Evolutionary conservation across 345 rosid genomes (phyloP).

Genomic region (Capsella bursapastoris): DNA sequence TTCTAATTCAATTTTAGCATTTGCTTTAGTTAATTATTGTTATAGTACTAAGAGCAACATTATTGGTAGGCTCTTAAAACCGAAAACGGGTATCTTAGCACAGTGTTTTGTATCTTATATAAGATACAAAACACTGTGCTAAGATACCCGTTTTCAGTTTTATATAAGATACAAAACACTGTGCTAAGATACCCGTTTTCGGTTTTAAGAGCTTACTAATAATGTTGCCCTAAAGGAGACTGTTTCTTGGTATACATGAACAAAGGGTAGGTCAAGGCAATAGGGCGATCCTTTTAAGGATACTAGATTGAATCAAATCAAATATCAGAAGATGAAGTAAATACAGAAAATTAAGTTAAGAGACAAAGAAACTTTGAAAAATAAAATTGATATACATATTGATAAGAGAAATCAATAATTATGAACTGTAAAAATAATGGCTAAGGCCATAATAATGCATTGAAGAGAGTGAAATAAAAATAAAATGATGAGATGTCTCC

Average conservation of each 20-base stretch:
- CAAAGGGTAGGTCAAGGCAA: slow-evolving; percentile 42
- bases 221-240: too few species aligned
- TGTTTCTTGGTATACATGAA: slow-evolving; percentile 58
- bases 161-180: too few species aligned
- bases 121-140: too few species aligned
- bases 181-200: too few species aligned
- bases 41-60: too few species aligned
- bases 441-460: slow-evolving; percentile 49
- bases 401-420: slow-evolving; percentile 20
- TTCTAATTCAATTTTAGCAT: neutral
- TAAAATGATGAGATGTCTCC: slow-evolving; percentile 61
- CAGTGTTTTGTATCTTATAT: too few species aligned
- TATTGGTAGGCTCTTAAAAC: too few species aligned
- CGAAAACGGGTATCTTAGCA: too few species aligned
- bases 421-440: slow-evolving; percentile 41
- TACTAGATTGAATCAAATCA: slow-evolving; percentile 47
- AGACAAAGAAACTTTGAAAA: neutral
- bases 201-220: too few species aligned
- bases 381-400: neutral
- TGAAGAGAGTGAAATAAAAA: slow-evolving; percentile 35
- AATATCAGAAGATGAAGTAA: slow-evolving; percentile 3
- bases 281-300: slow-evolving; percentile 48
- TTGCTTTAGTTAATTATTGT: slow-evolving; percentile 6
- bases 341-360: slow-evolving; percentile 9
- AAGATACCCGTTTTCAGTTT: too few species aligned